Percentiles rank a stretch among this genome's conserved stretches.
Evolutionary conservation across 768 basidiomycete genomes (phyloP).

Genomic region (Termitomyces heimii): DNA sequence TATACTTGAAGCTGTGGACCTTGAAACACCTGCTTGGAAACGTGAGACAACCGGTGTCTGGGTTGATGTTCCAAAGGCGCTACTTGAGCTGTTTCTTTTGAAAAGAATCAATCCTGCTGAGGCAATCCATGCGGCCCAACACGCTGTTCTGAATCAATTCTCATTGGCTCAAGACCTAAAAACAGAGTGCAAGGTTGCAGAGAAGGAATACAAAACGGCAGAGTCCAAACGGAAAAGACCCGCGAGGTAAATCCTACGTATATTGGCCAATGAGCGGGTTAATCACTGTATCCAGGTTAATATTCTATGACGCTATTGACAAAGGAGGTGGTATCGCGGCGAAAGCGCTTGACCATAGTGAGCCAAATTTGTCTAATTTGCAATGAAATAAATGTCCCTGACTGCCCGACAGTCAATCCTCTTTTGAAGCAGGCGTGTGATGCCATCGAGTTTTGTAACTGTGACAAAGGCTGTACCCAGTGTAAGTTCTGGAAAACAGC

Average conservation of each 20-base stretch:
- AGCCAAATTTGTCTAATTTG: conserved; percentile 6
- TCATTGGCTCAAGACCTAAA: conserved; percentile 59
- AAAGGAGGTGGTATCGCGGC: conserved; percentile 67
- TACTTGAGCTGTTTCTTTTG: conserved; percentile 44
- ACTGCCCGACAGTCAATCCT: conserved; percentile 37
- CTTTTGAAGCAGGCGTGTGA: conserved; percentile 55
- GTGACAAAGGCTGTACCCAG: conserved; percentile 60
- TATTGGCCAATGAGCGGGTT: background rate
- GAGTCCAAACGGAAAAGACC: conserved; percentile 60
- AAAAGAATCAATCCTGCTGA: conserved; percentile 65
- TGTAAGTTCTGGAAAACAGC: conserved; percentile 37
- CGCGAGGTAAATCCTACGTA: conserved; percentile 43
- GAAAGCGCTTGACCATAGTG: conserved; percentile 82
- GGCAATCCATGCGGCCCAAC: conserved; percentile 81
- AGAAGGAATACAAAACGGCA: conserved; percentile 60
- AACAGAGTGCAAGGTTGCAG: conserved; percentile 79
- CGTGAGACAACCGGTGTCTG: conserved; percentile 70
- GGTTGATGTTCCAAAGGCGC: conserved; percentile 62
- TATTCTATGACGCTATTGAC: conserved; percentile 74
- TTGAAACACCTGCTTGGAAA: conserved; percentile 75
- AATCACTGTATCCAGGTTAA: conserved; percentile 42
- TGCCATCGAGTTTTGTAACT: conserved; percentile 55
- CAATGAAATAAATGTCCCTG: background rate
- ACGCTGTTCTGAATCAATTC: conserved; percentile 78
- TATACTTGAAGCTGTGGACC: conserved; percentile 73